Percentiles rank a stretch among this genome's conserved stretches.
phyloP scores from a whole-genome alignment of 495 filamentous ascomycete species.

The Trichoderma virens region DNA sequence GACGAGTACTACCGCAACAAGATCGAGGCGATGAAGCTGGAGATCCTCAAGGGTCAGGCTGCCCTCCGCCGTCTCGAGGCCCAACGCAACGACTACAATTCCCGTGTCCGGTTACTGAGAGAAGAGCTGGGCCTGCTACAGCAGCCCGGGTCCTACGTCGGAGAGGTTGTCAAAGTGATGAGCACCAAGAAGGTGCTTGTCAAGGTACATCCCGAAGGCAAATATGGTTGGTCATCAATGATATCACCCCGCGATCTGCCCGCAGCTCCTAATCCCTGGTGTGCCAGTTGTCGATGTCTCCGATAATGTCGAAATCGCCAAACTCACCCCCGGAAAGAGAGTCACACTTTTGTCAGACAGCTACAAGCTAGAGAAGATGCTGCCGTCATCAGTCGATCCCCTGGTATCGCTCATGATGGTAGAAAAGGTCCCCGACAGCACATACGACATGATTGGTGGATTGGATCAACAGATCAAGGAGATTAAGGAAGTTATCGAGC shows the following conservation, averaged over 20 bases:
- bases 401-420: slow-evolving; percentile 99
- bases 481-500: slow-evolving; percentile 99
- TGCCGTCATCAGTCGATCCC: slow-evolving; percentile 94
- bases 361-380: slow-evolving; percentile 97
- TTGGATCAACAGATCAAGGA: slow-evolving; percentile 99
- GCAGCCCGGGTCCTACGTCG: slow-evolving; percentile 96
- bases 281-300: slow-evolving; percentile 86
- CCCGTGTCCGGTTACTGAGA: slow-evolving; percentile 84
- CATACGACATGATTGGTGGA: slow-evolving; percentile 99
- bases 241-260: neutral
- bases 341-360: slow-evolving; percentile 92
- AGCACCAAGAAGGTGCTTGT: slow-evolving; percentile 98
- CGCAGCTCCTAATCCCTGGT: slow-evolving; percentile 14
- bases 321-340: slow-evolving; percentile 95
- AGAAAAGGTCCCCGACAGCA: slow-evolving; percentile 98
- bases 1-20: slow-evolving; percentile 99
- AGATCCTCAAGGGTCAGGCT: slow-evolving; percentile 97
- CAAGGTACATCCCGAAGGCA: slow-evolving; percentile 98
- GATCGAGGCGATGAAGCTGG: slow-evolving; percentile 99
- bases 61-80: slow-evolving; percentile 91
- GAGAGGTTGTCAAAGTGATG: slow-evolving; percentile 99
- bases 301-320: slow-evolving; percentile 86
- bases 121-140: slow-evolving; percentile 95
- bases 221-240: slow-evolving; percentile 74
- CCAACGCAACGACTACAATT: slow-evolving; percentile 99